These are phyloP conservation scores for Geotrichum klebahnii DNA, from an alignment of 1,139 yeast genomes.

Conservation along the genomic window DNA sequence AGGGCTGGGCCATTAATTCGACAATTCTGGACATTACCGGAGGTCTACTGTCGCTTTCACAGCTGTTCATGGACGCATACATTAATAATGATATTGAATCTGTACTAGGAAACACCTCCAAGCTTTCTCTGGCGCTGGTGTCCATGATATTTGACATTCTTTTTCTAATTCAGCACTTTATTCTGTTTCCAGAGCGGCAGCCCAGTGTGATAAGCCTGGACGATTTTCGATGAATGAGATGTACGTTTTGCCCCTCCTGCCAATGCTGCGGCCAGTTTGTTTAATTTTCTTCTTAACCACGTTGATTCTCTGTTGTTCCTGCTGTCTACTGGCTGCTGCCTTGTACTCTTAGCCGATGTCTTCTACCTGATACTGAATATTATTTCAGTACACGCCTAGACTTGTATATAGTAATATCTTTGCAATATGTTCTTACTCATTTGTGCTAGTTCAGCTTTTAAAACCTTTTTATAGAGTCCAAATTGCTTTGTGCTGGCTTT, in stretches of 20 bases:
- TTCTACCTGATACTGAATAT: too few relatives aligned
- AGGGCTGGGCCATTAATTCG: slow-evolving; percentile 55
- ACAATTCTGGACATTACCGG: slow-evolving; percentile 53
- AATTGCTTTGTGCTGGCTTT: too few relatives aligned
- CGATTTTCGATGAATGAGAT: slow-evolving; percentile 4
- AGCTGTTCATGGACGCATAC: slow-evolving; percentile 45
- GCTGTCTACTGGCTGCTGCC: not conserved
- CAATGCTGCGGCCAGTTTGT: not conserved
- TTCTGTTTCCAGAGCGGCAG: slow-evolving; percentile 18
- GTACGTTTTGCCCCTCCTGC: not conserved
- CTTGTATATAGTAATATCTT: too few relatives aligned
- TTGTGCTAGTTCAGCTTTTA: too few relatives aligned
- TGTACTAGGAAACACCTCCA: slow-evolving; percentile 12
- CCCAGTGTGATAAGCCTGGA: slow-evolving; percentile 19
- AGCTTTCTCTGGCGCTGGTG: slow-evolving; percentile 25
- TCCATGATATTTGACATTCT: slow-evolving; percentile 36
- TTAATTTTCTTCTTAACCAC: too few relatives aligned
- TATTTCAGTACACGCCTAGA: too few relatives aligned
- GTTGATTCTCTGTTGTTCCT: not conserved
- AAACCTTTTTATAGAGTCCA: too few relatives aligned
- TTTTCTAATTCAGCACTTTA: slow-evolving; percentile 36
- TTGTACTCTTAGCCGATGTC: too few relatives aligned
- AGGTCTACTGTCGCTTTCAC: slow-evolving; percentile 49
- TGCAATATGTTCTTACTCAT: too few relatives aligned
- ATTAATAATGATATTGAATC: slow-evolving; percentile 32